Evolutionary conservation across 139 green algal genomes (phyloP).

Genomic region (Ostreobium quekettii): DNA sequence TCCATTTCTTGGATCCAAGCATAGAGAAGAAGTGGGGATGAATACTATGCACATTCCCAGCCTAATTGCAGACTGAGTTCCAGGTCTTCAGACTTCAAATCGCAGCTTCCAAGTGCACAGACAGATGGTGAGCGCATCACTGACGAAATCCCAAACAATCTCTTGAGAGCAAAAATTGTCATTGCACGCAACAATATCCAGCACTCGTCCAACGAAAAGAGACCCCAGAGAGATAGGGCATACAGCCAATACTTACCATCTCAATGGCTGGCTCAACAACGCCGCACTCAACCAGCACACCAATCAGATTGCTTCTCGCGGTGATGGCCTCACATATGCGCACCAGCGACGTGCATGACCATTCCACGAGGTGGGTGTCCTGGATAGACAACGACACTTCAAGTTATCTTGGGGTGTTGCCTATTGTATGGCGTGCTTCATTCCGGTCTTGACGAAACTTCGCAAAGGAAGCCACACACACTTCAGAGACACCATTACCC

Average conservation of each 20-base stretch:
- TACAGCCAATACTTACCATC: neutral
- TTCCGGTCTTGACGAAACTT: no score
- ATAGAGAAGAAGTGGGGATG: no score
- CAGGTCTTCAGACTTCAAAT: no score
- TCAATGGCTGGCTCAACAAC: neutral
- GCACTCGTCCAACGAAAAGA: neutral
- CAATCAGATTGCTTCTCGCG: neutral
- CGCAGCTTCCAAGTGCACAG: no score
- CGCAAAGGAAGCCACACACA: neutral
- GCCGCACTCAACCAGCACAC: neutral
- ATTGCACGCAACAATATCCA: neutral
- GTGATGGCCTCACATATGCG: slow-evolving; percentile 5
- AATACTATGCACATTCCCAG: no score
- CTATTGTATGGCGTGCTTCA: no score
- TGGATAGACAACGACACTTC: neutral
- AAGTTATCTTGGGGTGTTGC: neutral
- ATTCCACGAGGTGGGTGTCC: neutral
- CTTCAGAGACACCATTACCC: neutral
- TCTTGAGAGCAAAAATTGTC: neutral
- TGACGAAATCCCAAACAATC: no score
- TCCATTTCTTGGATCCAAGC: no score
- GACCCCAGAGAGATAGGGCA: neutral
- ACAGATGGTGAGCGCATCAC: no score
- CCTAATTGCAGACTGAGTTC: no score
- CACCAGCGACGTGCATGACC: neutral